A percentile compares a stretch with the other conserved stretches of the same genome.
Evolutionary conservation across 2,329 filamentous ascomycete genomes (phyloP).

Genomic region (Rosellinia necatrix): DNA sequence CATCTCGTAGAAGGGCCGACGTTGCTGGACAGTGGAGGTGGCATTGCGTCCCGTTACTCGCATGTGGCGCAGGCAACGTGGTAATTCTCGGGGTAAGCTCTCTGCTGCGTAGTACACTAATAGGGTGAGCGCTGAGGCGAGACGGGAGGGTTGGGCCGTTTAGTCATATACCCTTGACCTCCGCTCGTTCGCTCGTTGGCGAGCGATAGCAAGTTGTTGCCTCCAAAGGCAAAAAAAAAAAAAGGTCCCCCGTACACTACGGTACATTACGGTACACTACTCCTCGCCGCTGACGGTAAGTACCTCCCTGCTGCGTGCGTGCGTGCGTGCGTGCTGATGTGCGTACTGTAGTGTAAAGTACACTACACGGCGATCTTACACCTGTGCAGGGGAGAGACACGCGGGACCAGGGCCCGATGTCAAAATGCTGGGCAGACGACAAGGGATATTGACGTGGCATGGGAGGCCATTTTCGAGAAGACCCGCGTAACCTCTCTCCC

Average conservation of each 20-base stretch:
- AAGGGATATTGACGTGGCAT: constrained; percentile 5
- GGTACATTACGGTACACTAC: too few species aligned
- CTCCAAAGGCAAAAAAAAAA: not conserved
- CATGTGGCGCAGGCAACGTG: constrained; percentile 20
- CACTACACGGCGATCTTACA: constrained; percentile 26
- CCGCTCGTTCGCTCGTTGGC: too few species aligned
- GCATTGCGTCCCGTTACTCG: constrained; percentile 8
- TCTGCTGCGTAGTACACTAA: not conserved
- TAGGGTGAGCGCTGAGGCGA: constrained; percentile 4
- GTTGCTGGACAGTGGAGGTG: constrained; percentile 3
- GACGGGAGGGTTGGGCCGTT: constrained; percentile 8
- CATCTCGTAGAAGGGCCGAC: constrained; percentile 26
- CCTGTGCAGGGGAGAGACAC: constrained; percentile 13
- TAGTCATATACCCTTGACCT: not conserved
- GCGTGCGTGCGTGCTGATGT: too few species aligned
- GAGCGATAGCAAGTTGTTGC: constrained; percentile 13
- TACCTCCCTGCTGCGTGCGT: too few species aligned
- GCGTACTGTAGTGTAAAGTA: too few species aligned
- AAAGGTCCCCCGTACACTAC: too few species aligned
- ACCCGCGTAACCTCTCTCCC: constrained; percentile 16
- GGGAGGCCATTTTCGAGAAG: constrained; percentile 1
- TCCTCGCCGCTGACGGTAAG: too few species aligned
- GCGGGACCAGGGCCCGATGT: constrained; percentile 13
- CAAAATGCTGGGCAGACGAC: too few species aligned
- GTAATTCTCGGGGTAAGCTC: constrained; percentile 20